A percentile compares a stretch with the other conserved stretches of the same genome.
These are phyloP conservation scores for Naganishia antarctica DNA, from an alignment of 768 basidiomycete species.

Conservation along the genomic window DNA sequence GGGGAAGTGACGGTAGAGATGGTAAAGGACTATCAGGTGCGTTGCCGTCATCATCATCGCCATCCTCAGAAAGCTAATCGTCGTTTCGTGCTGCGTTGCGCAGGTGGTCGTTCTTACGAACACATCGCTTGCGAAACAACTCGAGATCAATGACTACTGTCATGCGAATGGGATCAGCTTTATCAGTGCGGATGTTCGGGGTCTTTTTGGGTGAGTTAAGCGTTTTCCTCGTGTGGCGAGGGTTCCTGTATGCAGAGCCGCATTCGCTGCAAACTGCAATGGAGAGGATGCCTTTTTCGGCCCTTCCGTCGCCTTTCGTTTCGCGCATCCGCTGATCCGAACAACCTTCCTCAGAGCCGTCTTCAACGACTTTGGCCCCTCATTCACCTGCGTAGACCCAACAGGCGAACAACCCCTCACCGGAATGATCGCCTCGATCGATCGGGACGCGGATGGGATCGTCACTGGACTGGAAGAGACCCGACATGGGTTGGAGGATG, in stretches of 20 bases:
- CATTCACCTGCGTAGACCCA: slow-evolving; percentile 93
- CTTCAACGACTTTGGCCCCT: slow-evolving; percentile 93
- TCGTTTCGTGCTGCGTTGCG: background rate
- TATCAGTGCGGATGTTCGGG: slow-evolving; percentile 82
- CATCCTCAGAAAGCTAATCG: no score
- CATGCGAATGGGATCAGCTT: slow-evolving; percentile 84
- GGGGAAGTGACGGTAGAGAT: slow-evolving; percentile 73
- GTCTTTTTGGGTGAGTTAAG: slow-evolving; percentile 77
- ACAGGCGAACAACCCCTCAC: slow-evolving; percentile 90
- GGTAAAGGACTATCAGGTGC: slow-evolving; percentile 80
- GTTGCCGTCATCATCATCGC: no score
- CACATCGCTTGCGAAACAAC: slow-evolving; percentile 68
- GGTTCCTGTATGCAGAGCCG: slow-evolving; percentile 12
- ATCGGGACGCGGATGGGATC: slow-evolving; percentile 71
- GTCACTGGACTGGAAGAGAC: slow-evolving; percentile 97
- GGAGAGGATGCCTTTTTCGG: no score
- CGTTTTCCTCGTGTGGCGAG: no score
- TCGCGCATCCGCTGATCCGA: no score
- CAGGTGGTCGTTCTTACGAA: slow-evolving; percentile 88
- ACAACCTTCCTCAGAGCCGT: slow-evolving; percentile 62
- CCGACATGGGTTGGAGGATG: slow-evolving; percentile 96
- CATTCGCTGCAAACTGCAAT: no score
- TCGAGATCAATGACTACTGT: slow-evolving; percentile 95
- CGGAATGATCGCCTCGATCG: slow-evolving; percentile 95
- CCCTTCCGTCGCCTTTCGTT: slow-evolving; percentile 1